Percentiles rank a stretch among this genome's conserved stretches.
Conservation (phyloP, 1,284 basidiomycete genomes). For the Tilletiopsis washingtonensis region DNA sequence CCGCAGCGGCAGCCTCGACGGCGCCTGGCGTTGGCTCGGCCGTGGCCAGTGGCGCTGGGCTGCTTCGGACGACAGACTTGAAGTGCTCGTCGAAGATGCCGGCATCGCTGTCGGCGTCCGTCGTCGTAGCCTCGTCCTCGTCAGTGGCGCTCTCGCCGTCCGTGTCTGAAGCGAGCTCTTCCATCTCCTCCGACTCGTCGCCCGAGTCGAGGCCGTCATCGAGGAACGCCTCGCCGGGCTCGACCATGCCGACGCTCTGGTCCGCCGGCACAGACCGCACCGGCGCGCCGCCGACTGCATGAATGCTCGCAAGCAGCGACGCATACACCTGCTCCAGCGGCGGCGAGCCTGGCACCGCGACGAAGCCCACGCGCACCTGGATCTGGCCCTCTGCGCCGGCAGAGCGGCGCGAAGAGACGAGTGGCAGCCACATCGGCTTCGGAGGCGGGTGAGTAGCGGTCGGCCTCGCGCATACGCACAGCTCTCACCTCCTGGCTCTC, state of each 20-base stretch:
- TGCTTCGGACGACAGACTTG: neutral
- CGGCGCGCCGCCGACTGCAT: slow-evolving; percentile 15
- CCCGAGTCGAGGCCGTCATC: slow-evolving; percentile 29
- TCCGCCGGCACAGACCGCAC: slow-evolving; percentile 32
- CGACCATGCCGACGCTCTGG: slow-evolving; percentile 31
- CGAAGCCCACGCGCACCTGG: slow-evolving; percentile 31
- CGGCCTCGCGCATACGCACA: too few species aligned
- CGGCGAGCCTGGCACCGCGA: slow-evolving; percentile 8
- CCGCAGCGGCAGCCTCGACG: too few species aligned
- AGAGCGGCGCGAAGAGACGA: slow-evolving; percentile 22
- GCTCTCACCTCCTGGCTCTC: neutral
- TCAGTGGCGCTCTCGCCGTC: slow-evolving; percentile 14
- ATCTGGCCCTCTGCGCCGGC: slow-evolving; percentile 26
- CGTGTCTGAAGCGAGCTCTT: slow-evolving; percentile 10
- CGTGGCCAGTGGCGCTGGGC: too few species aligned
- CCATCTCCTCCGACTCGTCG: slow-evolving; percentile 9
- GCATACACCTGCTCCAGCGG: slow-evolving; percentile 5
- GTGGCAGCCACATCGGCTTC: slow-evolving; percentile 23
- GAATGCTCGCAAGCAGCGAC: slow-evolving; percentile 16
- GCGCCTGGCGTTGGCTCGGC: too few species aligned
- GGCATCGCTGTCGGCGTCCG: slow-evolving; percentile 10
- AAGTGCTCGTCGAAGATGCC: slow-evolving; percentile 2
- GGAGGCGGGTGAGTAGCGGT: too few species aligned
- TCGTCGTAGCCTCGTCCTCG: slow-evolving; percentile 5
- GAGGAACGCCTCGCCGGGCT: slow-evolving; percentile 26